Percentiles rank a stretch among this genome's conserved stretches.
Evolutionary conservation across 768 basidiomycete genomes (phyloP).

Genomic region (Russula foetens): DNA sequence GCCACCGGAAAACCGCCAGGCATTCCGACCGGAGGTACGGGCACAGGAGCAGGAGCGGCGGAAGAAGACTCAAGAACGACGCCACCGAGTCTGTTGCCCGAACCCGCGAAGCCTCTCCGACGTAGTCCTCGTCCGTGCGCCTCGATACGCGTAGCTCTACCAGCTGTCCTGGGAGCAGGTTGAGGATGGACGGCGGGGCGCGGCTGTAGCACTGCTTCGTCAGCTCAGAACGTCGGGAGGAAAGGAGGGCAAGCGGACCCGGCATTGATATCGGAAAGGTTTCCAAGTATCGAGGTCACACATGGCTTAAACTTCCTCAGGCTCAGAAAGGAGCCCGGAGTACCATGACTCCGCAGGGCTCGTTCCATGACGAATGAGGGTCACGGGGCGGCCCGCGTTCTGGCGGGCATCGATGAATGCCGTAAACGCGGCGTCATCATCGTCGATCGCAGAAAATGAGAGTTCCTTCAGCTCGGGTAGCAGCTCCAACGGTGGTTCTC

Average conservation of each 20-base stretch:
- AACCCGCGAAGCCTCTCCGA: conserved; percentile 50
- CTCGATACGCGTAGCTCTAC: conserved; percentile 77
- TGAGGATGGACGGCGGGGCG: conserved; percentile 71
- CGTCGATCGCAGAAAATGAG: neutral
- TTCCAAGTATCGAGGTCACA: conserved; percentile 22
- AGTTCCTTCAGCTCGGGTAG: neutral
- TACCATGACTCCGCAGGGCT: no score
- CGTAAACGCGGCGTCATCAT: neutral
- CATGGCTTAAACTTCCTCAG: no score
- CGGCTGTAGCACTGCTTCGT: conserved; percentile 34
- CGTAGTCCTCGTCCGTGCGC: conserved; percentile 63
- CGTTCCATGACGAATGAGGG: neutral
- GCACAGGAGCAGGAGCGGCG: conserved; percentile 9
- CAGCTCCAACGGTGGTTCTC: neutral
- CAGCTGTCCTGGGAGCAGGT: conserved; percentile 66
- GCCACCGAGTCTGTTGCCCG: conserved; percentile 76
- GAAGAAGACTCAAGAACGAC: conserved; percentile 41
- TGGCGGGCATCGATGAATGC: neutral
- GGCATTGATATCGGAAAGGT: conserved; percentile 68
- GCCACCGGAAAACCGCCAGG: conserved; percentile 51
- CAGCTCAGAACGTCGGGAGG: no score
- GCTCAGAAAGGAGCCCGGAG: no score
- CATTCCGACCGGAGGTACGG: conserved; percentile 30
- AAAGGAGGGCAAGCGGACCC: conserved; percentile 40
- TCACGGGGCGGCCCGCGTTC: neutral